phyloP scores from a whole-genome alignment of 805 yeast genomes.

The Danielozyma ontarioensis region DNA sequence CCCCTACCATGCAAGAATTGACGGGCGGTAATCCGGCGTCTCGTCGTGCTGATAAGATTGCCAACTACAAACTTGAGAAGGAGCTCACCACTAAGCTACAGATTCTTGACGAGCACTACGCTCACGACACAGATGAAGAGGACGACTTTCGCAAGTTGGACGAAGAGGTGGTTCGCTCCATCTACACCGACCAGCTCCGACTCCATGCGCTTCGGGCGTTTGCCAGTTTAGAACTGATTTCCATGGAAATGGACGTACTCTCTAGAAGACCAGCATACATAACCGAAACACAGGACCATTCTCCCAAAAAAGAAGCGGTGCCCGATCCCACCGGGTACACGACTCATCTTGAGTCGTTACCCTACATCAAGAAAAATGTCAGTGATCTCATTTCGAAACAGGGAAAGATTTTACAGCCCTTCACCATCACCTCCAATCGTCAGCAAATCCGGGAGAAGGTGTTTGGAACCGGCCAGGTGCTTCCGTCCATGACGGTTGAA shows the following conservation, averaged over 20 bases:
- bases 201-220: conserved; percentile 51
- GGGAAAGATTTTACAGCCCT: conserved; percentile 82
- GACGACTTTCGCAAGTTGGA: conserved; percentile 35
- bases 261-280: conserved; percentile 29
- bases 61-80: conserved; percentile 57
- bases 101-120: conserved; percentile 26
- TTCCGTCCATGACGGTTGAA: conserved; percentile 94
- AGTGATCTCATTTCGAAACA: conserved; percentile 50
- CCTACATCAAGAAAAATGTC: conserved; percentile 19
- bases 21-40: conserved; percentile 28
- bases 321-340: conserved; percentile 44
- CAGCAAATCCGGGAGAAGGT: conserved; percentile 61
- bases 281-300: conserved; percentile 1
- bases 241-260: conserved; percentile 67
- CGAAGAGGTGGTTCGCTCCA: conserved; percentile 58
- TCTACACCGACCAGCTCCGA: conserved; percentile 52
- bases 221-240: conserved; percentile 48
- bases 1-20: conserved; percentile 39
- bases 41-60: conserved; percentile 69
- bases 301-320: conserved; percentile 2
- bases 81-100: conserved; percentile 42
- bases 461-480: conserved; percentile 83
- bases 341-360: conserved; percentile 55
- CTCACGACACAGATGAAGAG: conserved; percentile 4
- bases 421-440: conserved; percentile 57